Base-by-base conservation (phyloP, 2,329 filamentous ascomycete genomes). In the Coleophoma eucalyptorum region DNA sequence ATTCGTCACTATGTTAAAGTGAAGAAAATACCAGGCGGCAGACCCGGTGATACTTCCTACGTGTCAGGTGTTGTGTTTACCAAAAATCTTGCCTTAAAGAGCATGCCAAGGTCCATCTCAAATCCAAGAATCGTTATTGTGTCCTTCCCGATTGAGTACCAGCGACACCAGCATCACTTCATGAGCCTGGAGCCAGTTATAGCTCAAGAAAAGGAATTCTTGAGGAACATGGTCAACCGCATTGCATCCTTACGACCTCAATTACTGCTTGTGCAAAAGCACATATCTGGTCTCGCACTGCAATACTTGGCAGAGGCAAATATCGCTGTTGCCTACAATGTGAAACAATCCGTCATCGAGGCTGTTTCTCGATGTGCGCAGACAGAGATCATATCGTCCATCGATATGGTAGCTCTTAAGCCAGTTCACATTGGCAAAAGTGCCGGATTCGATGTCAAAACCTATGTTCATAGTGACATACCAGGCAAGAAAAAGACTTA, bases 161-260 rank as follows among this genome's bases (percentile, higher is more conserved):
- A 95, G 52, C 84, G 94, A 37, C 91, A 97, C 60, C 86, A 93
- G 64, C 76, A 90, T 56, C 92, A 97, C 66, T 97, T 99, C 67
- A 97, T 99, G 92, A 99, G 94, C 62, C 73, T 99, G 46, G 91
- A 97, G 61, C 93, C 93, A 37, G 91, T 99, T 50, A 96, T 99
- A 60, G 89, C 93, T 50, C 94, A 99, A 67, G 95, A 99, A 70
- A 87, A 89, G 58, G 94, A 99, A 64, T 99, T 94, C 59, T 75
- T 99, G 21, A 83, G 87, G 59, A 94, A 96, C 63, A 82, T 99
- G 50, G 91, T 99, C 26, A 92, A 90, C 63, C 84, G 94, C 49
- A 97, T 99, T 59, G 85, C 89, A 51, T 90, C 90, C 35, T 76
- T 97, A 21, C 82, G 85, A 32, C 94, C 94, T 6, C 89, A 93